A percentile compares a stretch with the other conserved stretches of the same genome.
phyloP scores from a whole-genome alignment of 2,329 filamentous ascomycete genomes.

The Bipolaris victoriae region DNA sequence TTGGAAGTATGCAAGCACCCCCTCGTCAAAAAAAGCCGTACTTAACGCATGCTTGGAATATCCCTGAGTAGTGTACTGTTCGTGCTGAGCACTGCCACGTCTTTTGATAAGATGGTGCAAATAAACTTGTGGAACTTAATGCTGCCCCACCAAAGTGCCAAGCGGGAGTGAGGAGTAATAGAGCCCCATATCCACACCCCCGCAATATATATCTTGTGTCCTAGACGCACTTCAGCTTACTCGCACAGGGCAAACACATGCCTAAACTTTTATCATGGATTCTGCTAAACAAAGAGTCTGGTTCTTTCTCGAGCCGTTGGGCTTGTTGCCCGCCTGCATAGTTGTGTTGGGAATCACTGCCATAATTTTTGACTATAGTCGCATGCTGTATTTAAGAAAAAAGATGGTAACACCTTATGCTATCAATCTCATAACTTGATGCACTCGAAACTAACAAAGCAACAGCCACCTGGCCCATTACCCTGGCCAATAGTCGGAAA shows the following conservation, averaged over 20 bases:
- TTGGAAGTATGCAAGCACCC: too few species aligned
- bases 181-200: background rate
- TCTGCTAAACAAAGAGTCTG: background rate
- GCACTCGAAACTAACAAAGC: background rate
- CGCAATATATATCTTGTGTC: background rate
- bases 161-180: background rate
- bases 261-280: background rate
- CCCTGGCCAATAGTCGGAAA: constrained; percentile 63
- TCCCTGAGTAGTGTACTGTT: too few species aligned
- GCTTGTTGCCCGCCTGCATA: background rate
- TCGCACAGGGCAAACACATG: too few species aligned
- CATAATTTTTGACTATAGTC: constrained; percentile 52
- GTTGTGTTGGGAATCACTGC: constrained; percentile 15
- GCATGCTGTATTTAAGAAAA: constrained; percentile 57
- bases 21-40: too few species aligned
- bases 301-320: background rate
- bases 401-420: constrained; percentile 49
- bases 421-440: too few species aligned
- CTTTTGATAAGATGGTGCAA: too few species aligned
- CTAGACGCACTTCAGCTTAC: background rate
- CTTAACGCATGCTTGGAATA: too few species aligned
- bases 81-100: too few species aligned
- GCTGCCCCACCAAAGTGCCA: background rate
- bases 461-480: constrained; percentile 61
- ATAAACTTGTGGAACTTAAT: too few species aligned